Evolutionary conservation across 1,139 yeast genomes (phyloP).

Genomic region (Kazachstania sp.): DNA sequence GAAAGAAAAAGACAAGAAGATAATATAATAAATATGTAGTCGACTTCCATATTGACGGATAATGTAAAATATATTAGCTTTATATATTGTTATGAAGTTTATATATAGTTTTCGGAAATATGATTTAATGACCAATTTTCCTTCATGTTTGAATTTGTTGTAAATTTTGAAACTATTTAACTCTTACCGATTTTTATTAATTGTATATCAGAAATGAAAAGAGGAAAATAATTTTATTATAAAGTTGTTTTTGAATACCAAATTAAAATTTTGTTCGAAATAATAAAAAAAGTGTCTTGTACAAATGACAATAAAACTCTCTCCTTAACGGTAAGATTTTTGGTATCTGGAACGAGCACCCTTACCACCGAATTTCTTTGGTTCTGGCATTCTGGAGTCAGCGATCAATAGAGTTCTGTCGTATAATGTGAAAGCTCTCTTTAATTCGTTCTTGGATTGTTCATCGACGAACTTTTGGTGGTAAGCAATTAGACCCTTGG

Average conservation of each 20-base stretch:
- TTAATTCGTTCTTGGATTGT: conserved; percentile 98
- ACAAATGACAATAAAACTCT: conserved; percentile 5
- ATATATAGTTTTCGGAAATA: neutral
- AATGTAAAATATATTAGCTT: conserved; percentile 3
- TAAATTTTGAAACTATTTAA: neutral
- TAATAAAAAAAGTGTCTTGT: neutral
- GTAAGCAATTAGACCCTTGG: conserved; percentile 99
- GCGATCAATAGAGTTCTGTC: conserved; percentile 99
- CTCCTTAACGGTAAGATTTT: conserved; percentile 93
- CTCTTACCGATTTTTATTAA: no score
- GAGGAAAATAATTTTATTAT: no score
- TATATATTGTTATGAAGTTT: conserved; percentile 2
- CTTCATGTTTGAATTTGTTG: neutral
- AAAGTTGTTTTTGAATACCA: neutral
- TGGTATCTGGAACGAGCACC: conserved; percentile 99
- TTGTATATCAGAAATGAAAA: no score
- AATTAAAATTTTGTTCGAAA: neutral
- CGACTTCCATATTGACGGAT: neutral
- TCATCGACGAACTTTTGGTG: conserved; percentile 99
- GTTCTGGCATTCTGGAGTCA: conserved; percentile 99
- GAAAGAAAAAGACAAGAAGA: no score
- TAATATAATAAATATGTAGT: neutral
- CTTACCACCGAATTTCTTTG: conserved; percentile 99
- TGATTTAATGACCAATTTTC: neutral
- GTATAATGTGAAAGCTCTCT: conserved; percentile 94